Evolutionary conservation across 2,329 filamentous ascomycete species (phyloP), one percentile per base, ranked within the genome.

Genomic region (Sporothrix dimorphospora): DNA sequence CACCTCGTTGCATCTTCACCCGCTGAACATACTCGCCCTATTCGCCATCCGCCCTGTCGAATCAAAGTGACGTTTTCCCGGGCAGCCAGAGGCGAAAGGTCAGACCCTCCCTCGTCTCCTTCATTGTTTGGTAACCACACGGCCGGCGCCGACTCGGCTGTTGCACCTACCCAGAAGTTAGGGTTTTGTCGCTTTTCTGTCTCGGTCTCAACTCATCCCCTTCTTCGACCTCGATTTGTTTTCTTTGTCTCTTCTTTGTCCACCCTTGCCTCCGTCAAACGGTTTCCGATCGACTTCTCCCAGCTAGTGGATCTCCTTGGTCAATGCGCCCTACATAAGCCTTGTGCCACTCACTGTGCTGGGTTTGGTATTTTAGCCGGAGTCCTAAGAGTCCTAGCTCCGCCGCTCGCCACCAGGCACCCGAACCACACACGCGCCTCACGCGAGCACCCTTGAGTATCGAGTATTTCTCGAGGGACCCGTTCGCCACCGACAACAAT

Each of bases 311-410:
- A 34, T 42, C 47, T 7, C 45, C n/a, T 19, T 11, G 9, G 19
- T 65, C 47, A 65, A 63, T 61, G 47, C 47, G 55, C 27, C 30
- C 57, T 61, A n/a, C 42, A 61, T 70, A 61, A 61, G 68, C 53
- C 68, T 47, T 38, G 7, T 61, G 19, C 51, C 53, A 34, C 21
- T 30, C 34, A 5, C 6, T 42, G 16, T 34, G 63, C 42, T 66
- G 38, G 34, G 53, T 61, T 49, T 70, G 68, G 68, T 45, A 24
- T 61, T 61, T 61, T 61, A 70, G 68, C 68, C 27, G 21, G 53
- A 38, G 16, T 49, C 16, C 16, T 61, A 21, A 47, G 24, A 66
- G 42, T 59, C 12, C 53, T 59, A 57, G 38, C 38, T 59, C 51
- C 67, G 11, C 34, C 24, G n/a, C n/a, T n/a, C 42, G 66, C 49